Conservation (phyloP, 2,329 filamentous ascomycete genomes). For the Fusarium albosuccineum region DNA sequence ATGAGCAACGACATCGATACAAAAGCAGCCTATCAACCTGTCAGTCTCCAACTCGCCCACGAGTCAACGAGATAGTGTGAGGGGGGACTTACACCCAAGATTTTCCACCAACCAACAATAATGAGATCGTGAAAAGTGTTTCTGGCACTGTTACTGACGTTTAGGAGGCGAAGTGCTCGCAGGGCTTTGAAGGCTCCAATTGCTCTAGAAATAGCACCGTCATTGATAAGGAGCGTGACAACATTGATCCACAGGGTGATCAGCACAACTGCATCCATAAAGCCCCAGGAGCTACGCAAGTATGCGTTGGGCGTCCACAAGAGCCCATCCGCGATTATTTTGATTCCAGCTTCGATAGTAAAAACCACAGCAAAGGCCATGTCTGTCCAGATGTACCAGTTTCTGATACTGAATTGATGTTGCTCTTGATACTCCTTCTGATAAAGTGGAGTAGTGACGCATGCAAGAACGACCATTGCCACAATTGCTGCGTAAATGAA, state of each 20-base stretch:
- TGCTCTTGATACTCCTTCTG: slow-evolving; percentile 85
- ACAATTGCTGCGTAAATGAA: slow-evolving; percentile 95
- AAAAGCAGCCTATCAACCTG: slow-evolving; percentile 74
- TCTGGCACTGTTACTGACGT: slow-evolving; percentile 94
- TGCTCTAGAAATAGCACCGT: slow-evolving; percentile 87
- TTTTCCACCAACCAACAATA: slow-evolving; percentile 93
- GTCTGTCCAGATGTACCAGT: slow-evolving; percentile 97
- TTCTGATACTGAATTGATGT: slow-evolving; percentile 71
- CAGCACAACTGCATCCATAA: slow-evolving; percentile 92
- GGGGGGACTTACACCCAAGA: slow-evolving; percentile 76
- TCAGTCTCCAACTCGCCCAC: slow-evolving; percentile 3
- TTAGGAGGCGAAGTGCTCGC: slow-evolving; percentile 89
- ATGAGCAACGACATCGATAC: slow-evolving; percentile 95
- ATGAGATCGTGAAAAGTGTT: slow-evolving; percentile 98
- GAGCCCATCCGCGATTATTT: slow-evolving; percentile 94
- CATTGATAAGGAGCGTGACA: slow-evolving; percentile 81
- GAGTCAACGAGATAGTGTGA: neutral
- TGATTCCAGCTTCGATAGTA: slow-evolving; percentile 87
- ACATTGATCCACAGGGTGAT: slow-evolving; percentile 97
- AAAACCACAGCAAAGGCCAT: slow-evolving; percentile 91
- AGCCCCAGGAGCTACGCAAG: slow-evolving; percentile 94
- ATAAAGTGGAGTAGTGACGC: slow-evolving; percentile 93
- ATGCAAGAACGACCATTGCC: slow-evolving; percentile 97
- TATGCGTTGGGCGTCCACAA: slow-evolving; percentile 98
- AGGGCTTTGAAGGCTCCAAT: slow-evolving; percentile 98